phyloP scores from a whole-genome alignment of 2,329 filamentous ascomycete genomes.

The Diaporthe citri region DNA sequence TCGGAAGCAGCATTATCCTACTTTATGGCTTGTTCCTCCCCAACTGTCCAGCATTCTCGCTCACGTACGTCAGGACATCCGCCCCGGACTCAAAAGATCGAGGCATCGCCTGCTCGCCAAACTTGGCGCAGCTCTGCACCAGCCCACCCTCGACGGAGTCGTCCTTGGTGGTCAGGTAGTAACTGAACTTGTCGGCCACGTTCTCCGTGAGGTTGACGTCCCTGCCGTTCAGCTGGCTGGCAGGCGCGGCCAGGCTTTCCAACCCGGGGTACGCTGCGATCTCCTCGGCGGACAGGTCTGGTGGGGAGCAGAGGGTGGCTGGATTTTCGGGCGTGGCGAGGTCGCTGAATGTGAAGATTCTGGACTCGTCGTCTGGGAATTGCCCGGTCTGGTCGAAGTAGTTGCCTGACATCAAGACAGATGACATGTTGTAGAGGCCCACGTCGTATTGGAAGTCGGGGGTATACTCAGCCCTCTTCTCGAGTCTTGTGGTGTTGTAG shows the following conservation, averaged over 20 bases:
- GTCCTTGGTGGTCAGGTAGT: not conserved
- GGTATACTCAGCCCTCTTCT: not conserved
- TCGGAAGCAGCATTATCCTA: too few species aligned
- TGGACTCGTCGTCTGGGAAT: slow-evolving; percentile 6
- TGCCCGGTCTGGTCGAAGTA: slow-evolving; percentile 27
- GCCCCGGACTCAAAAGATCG: not conserved
- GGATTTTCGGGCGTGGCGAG: slow-evolving; percentile 12
- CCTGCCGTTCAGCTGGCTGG: slow-evolving; percentile 21
- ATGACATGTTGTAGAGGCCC: slow-evolving; percentile 29
- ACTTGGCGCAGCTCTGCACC: slow-evolving; percentile 15
- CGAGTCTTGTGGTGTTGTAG: not conserved
- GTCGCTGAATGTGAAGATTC: slow-evolving; percentile 23
- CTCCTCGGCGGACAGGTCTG: slow-evolving; percentile 21
- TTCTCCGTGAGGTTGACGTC: slow-evolving; percentile 13
- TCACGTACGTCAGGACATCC: slow-evolving; percentile 8
- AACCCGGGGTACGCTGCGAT: not conserved
- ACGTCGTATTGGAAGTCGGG: slow-evolving; percentile 29
- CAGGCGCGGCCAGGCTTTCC: not conserved
- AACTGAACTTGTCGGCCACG: not conserved
- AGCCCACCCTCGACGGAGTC: slow-evolving; percentile 24
- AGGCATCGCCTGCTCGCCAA: slow-evolving; percentile 50
- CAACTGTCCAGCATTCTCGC: slow-evolving; percentile 4
- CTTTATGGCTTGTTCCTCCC: slow-evolving; percentile 6
- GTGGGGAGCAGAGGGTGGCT: slow-evolving; percentile 24
- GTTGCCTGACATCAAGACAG: slow-evolving; percentile 24